These are phyloP conservation scores for Dendrothele bispora DNA, from an alignment of 768 basidiomycete genomes.

Conservation along the genomic window DNA sequence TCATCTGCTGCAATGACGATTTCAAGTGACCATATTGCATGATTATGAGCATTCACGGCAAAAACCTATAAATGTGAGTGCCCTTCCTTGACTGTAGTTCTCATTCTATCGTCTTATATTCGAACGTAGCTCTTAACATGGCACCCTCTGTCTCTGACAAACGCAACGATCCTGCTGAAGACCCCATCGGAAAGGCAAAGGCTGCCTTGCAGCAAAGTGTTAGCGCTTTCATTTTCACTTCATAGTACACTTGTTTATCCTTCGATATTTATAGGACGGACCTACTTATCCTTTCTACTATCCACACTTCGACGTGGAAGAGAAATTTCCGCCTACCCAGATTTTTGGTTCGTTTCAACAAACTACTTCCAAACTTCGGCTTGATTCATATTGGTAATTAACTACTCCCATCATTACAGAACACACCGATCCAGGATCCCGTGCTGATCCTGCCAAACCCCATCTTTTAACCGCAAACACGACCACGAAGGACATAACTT, in stretches of 20 bases:
- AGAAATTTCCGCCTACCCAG: constrained; percentile 52
- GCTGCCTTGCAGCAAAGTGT: not conserved
- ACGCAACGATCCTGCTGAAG: not conserved
- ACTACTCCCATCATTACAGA: constrained; percentile 23
- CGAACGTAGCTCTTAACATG: not conserved
- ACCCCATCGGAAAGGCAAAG: not conserved
- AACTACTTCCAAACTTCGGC: not conserved
- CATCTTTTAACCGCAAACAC: constrained; percentile 44
- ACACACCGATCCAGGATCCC: constrained; percentile 41
- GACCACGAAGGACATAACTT: constrained; percentile 40
- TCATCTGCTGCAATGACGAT: constrained; percentile 17
- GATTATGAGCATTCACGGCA: not conserved
- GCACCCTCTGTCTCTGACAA: constrained; percentile 6
- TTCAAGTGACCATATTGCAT: constrained; percentile 4
- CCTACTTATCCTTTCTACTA: constrained; percentile 51
- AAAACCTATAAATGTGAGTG: not conserved
- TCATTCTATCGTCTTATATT: not conserved
- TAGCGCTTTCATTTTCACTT: not conserved
- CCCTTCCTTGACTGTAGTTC: not conserved
- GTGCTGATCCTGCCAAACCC: constrained; percentile 52
- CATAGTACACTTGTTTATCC: not conserved
- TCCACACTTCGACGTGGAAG: constrained; percentile 43
- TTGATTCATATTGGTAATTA: not conserved
- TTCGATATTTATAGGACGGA: constrained; percentile 13
- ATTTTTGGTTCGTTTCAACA: constrained; percentile 37